Percentiles rank a stretch among this genome's conserved stretches.
Evolutionary conservation across 371 early-diverging fungal species (phyloP).

Genomic region (Fennellomyces sp.): DNA sequence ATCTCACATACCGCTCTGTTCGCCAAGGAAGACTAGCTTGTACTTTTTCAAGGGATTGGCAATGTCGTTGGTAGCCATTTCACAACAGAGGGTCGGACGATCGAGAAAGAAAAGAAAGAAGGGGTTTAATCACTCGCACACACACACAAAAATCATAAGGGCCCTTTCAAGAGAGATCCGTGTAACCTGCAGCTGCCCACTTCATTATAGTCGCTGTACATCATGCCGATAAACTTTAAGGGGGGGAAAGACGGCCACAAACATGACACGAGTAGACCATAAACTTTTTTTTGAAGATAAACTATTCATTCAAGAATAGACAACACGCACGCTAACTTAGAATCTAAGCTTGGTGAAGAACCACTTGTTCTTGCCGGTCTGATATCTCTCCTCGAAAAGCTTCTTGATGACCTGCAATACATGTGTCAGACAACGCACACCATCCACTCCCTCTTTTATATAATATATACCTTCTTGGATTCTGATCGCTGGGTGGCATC

Average conservation of each 20-base stretch:
- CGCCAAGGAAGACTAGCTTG: conserved; percentile 95
- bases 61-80: conserved; percentile 36
- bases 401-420: conserved; percentile 77
- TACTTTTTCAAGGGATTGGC: conserved; percentile 80
- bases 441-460: neutral
- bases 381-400: conserved; percentile 94
- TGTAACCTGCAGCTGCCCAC: too few species aligned
- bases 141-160: too few species aligned
- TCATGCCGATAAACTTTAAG: too few species aligned
- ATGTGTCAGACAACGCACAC: neutral
- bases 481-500: conserved; percentile 92
- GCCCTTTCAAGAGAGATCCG: too few species aligned
- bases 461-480: conserved; percentile 78
- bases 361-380: conserved; percentile 99
- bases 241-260: neutral
- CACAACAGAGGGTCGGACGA: neutral
- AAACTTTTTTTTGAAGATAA: neutral
- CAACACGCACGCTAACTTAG: conserved; percentile 58
- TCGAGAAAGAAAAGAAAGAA: neutral
- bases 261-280: neutral
- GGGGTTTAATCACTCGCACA: too few species aligned
- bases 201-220: too few species aligned
- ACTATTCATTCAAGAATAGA: conserved; percentile 1
- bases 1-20: conserved; percentile 96
- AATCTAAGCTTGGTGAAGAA: conserved; percentile 99